Conservation (phyloP, 306 rosid species). For the Medicago ruthenica region DNA sequence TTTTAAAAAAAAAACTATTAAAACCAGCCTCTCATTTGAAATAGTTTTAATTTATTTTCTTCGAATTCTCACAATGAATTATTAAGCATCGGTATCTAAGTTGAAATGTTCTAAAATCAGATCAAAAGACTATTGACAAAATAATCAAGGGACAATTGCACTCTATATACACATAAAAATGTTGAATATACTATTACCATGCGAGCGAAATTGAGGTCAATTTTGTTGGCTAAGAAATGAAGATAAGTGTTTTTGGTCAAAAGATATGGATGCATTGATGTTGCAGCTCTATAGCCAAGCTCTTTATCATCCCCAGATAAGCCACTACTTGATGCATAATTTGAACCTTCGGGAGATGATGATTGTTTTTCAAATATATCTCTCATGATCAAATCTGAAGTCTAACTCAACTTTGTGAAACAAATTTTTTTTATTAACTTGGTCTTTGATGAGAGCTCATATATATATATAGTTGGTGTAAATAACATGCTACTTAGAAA, state of each 20-base stretch:
- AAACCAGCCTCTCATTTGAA: no score
- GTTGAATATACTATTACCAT: conserved; percentile 53
- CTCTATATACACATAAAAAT: background rate
- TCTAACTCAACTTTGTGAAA: conserved; percentile 23
- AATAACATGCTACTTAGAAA: conserved; percentile 45
- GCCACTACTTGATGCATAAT: conserved; percentile 53
- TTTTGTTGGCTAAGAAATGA: conserved; percentile 33
- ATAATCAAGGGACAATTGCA: background rate
- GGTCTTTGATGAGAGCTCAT: conserved; percentile 36
- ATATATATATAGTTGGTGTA: conserved; percentile 37
- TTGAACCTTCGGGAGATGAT: conserved; percentile 48
- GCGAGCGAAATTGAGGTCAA: conserved; percentile 54
- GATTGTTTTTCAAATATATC: conserved; percentile 52
- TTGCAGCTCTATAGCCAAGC: conserved; percentile 46
- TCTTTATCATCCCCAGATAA: conserved; percentile 59
- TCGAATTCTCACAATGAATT: no score
- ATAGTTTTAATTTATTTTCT: no score
- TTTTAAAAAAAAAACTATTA: no score
- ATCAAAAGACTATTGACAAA: no score
- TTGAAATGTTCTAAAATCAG: no score
- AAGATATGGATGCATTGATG: conserved; percentile 40
- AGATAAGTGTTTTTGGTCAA: conserved; percentile 35
- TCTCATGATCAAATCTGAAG: conserved; percentile 50
- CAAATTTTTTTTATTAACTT: conserved; percentile 15
- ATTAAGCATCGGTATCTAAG: no score